Base-by-base conservation (phyloP, 331 rosid genomes). In the Arachis monticola region DNA sequence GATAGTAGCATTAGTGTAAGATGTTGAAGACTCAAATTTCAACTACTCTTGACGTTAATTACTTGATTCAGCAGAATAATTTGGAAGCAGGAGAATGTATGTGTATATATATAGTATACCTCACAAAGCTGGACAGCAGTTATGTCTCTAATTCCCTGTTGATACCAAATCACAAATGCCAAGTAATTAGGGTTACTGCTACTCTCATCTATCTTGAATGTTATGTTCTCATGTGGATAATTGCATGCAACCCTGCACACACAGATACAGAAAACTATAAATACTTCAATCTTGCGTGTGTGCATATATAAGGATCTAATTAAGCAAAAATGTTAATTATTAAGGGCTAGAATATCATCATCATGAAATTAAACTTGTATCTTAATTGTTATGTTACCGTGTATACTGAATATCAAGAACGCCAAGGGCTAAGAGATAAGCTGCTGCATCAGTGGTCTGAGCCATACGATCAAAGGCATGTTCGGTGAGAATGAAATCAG, bases 81-180 rank as follows among this genome's bases (percentile, higher is more conserved):
- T 27, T 27, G 30, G 30, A 27, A 27, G 30, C 1, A 27, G 30
- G 1, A 27, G 30, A 27, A 27, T 27, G 30, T 27, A 17, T 17
- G 27, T 22, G 1, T 27, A 27, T 27, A 27, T 27, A 27, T 27
- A 8, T 51, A 8, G 11, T 1, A 27, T 78, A 91, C 92, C 97
- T 88, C 96, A 58, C 97, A 92, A 9, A 88, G 90, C 70, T 85
- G 97, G 52, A 89, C 90, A 41, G 93, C 96, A 31, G 93, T 86
- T 76, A 89, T 92, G 58, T 92, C 93, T 70, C 86, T 88, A 60
- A 31, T 86, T 77, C 96, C 97, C 77, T 89, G 97, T 74, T 92
- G 97, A 77, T 82, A 83, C 90, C 85, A 79, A 22, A 92, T 74
- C 27, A 83, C 96, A 83, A 89, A 92, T 46, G 93, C 96, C 80